Percentiles rank a stretch among this genome's conserved stretches.
Evolutionary conservation across 306 rosid genomes (phyloP).

Genomic region (Astragalus glycyphyllos): DNA sequence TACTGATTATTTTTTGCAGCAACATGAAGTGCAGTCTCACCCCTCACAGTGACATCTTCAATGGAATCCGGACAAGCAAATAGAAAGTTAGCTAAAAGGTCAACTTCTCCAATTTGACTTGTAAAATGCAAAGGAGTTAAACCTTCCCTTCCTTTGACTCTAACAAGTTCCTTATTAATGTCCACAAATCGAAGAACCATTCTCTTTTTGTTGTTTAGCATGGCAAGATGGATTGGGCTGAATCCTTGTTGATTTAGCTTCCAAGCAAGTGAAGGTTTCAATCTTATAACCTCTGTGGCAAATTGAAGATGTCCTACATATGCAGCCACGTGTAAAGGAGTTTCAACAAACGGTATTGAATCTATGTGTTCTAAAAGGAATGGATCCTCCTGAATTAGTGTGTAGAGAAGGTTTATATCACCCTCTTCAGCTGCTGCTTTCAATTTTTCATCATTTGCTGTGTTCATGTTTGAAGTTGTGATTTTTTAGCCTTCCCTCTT

Average conservation of each 20-base stretch:
- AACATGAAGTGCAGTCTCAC: slow-evolving; percentile 21
- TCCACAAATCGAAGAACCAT: slow-evolving; percentile 25
- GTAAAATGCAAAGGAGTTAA: slow-evolving; percentile 28
- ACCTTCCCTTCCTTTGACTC: slow-evolving; percentile 30
- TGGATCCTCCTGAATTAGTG: slow-evolving; percentile 17
- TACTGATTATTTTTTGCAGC: background rate
- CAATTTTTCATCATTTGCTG: background rate
- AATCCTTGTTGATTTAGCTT: slow-evolving; percentile 34
- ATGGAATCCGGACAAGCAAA: slow-evolving; percentile 18
- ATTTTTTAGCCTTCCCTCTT: too few relatives aligned
- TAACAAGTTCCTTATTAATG: slow-evolving; percentile 11
- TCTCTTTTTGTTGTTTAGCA: background rate
- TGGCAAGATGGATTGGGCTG: slow-evolving; percentile 30
- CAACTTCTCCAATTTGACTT: slow-evolving; percentile 1
- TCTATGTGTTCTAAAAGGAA: slow-evolving; percentile 5
- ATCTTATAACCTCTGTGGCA: slow-evolving; percentile 5
- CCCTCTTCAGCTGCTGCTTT: background rate
- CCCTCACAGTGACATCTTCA: slow-evolving; percentile 4
- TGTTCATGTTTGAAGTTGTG: slow-evolving; percentile 5
- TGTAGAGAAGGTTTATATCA: slow-evolving; percentile 22
- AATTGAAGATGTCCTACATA: background rate
- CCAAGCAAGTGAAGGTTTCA: slow-evolving; percentile 27
- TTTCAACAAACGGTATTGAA: slow-evolving; percentile 11
- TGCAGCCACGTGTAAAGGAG: slow-evolving; percentile 28
- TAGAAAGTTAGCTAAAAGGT: background rate